Base-by-base conservation (phyloP, 1,139 yeast genomes). In the Debaryomyces sp. region DNA sequence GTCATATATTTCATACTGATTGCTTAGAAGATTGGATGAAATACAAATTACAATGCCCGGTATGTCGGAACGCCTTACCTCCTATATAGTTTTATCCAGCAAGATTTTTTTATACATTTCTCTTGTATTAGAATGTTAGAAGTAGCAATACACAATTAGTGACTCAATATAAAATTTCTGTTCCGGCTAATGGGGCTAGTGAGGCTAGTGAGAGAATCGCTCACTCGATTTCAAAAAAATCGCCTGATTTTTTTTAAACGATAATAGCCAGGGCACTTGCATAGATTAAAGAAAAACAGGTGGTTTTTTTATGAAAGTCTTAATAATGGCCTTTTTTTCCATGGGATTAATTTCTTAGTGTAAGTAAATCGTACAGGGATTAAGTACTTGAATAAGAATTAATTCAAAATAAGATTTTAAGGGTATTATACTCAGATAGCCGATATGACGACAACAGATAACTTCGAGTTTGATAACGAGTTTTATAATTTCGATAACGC, bases 21-120 rank as follows among this genome's bases (percentile, higher is more conserved):
- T 92, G 98, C 69, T 72, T 92, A 57, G 96, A 89, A 61, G 84
- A 81, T 56, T 92, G 98, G 98, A 90, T 92, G 97, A 82, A 87
- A 65, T 87, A 90, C 60, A 88, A 92, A 59, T 68, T 92, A 45
- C 97, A 91, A 61, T 92, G 98, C 68, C 98, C 98, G 0, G 95
- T 91, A 3, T 92, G 98, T 67, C 78, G 98, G 59, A 84, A 84
- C 52, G 82, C 90, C 23, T 71, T 92, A 42, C 97, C 97, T 1
- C 97, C 97, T 12, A 49, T 59, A 45, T 60, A 52, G 21, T 12
- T 29, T 22, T 29, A 40, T 29, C 2, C 26, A 40, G 8, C 30
- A 13, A 6, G 21, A 8, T 8, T 37, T 12, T 26, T 8, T 10
- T 37, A 32, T 17, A 17, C 15, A 32, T 9, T 15, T 32, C 17